phyloP scores from a whole-genome alignment of 495 filamentous ascomycete genomes.

The Penicillium lividum region DNA sequence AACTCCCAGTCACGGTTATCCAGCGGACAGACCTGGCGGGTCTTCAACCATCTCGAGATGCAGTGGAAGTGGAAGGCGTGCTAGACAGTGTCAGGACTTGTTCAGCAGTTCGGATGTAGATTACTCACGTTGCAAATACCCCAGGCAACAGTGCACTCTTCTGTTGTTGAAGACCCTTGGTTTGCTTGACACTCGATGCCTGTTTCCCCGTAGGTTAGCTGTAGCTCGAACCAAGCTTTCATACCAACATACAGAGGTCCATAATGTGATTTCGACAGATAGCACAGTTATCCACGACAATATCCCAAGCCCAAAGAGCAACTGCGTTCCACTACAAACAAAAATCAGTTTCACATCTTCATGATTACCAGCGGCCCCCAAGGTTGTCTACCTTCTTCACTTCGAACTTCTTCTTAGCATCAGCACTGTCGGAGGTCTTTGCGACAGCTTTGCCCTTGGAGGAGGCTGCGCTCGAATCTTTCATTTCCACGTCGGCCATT shows the following conservation, averaged over 20 bases:
- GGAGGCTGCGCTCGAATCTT: slow-evolving; percentile 65
- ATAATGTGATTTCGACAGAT: slow-evolving; percentile 99
- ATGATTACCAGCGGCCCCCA: slow-evolving; percentile 11
- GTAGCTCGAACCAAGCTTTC: background rate
- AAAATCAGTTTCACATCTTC: slow-evolving; percentile 9
- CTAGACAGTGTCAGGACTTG: slow-evolving; percentile 44
- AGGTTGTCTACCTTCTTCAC: slow-evolving; percentile 85
- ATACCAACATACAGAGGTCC: slow-evolving; percentile 79
- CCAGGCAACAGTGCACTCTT: slow-evolving; percentile 99
- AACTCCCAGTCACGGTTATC: slow-evolving; percentile 99
- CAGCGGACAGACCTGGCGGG: slow-evolving; percentile 96
- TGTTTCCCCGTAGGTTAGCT: slow-evolving; percentile 31
- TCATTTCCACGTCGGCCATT: slow-evolving; percentile 99
- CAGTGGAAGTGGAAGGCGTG: slow-evolving; percentile 99
- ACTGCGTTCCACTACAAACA: slow-evolving; percentile 89
- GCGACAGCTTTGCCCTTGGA: slow-evolving; percentile 63
- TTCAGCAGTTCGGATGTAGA: background rate
- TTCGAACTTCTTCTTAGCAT: slow-evolving; percentile 92
- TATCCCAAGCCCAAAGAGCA: slow-evolving; percentile 99
- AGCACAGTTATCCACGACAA: slow-evolving; percentile 99
- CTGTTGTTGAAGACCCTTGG: slow-evolving; percentile 93
- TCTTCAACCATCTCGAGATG: slow-evolving; percentile 99
- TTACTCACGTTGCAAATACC: slow-evolving; percentile 93
- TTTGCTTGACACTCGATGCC: slow-evolving; percentile 99
- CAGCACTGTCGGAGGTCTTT: slow-evolving; percentile 57